Evolutionary conservation across 2,329 filamentous ascomycete genomes (phyloP), one percentile per base, ranked within the genome.

Genomic region (Fusarium mexicanum): DNA sequence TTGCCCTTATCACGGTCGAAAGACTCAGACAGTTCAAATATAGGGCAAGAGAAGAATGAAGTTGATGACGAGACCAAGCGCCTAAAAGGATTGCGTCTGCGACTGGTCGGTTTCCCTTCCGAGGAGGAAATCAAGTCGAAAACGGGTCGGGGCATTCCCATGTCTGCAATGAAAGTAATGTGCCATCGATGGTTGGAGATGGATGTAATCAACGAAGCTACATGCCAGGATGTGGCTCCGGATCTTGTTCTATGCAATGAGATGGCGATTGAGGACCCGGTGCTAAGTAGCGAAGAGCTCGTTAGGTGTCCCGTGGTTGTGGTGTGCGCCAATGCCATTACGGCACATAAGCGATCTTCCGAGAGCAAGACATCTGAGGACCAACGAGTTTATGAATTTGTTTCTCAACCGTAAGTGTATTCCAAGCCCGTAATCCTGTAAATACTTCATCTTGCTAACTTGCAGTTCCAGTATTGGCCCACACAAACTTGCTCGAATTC

Each of bases 331-430:
- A 80, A 80, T 61, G 76, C 81, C 9, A 64, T 81, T 10, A 74
- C 77, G 11, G 83, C 81, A 3, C 79, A 81, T 46, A 71, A 70
- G 16, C 57, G 67, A 44, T 75, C 64, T 57, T 77, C 60, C n/a
- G 73, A 69, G 7, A 69, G 74, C 48, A 67, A 76, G 24, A 55
- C 58, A 33, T 61, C 59, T 16, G 70, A 69, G n/a, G 65, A 61
- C 18, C 65, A 58, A 22, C 75, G 74, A 14, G 74, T 83, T 4
- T 78, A 82, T n/a, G 83, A 84, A 59, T 83, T 83, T 58, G 79
- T 84, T 35, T 82, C 83, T 9, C 83, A 83, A 35, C 83, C 83
- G 79, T 82, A 69, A 76, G 82, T 80, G 22, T 11, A 3, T 16
- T 6, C 6, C 16, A 6, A 11, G 4, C 37, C n/a, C 37, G 1